These are phyloP conservation scores for Solanum virginianum DNA, from an alignment of 257 asterid species.

Conservation along the genomic window DNA sequence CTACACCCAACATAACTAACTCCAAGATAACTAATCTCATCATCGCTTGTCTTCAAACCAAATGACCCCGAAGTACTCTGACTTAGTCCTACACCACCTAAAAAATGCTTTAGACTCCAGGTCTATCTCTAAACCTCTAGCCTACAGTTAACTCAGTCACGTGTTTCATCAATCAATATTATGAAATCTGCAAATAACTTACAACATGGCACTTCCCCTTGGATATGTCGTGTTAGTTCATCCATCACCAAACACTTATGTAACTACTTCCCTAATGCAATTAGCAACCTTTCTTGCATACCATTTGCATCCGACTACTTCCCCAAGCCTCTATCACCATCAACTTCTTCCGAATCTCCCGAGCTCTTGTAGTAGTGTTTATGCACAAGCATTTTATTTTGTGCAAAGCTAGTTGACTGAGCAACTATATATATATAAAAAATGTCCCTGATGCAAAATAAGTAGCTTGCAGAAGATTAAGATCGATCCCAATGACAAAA, in stretches of 20 bases:
- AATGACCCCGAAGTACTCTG: neutral
- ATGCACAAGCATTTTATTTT: neutral
- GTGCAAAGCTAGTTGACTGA: neutral
- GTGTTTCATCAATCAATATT: neutral
- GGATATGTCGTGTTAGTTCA: neutral
- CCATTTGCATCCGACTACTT: neutral
- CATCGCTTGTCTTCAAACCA: neutral
- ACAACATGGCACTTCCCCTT: neutral
- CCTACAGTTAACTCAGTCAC: neutral
- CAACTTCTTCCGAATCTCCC: neutral
- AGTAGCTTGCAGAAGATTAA: neutral
- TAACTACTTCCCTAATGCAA: neutral
- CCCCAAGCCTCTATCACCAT: neutral
- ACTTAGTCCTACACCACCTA: neutral
- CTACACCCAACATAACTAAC: neutral
- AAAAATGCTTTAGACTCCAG: neutral
- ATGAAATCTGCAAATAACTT: neutral
- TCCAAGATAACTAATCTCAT: neutral
- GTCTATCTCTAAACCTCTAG: neutral
- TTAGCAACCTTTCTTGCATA: neutral
- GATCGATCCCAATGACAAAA: neutral
- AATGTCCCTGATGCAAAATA: neutral
- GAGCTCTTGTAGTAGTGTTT: neutral
- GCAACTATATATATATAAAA: neutral
- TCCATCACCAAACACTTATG: neutral